Evolutionary conservation across 2,329 filamentous ascomycete genomes (phyloP), one percentile per base, ranked within the genome.

Genomic region (Aspergillus aculeatus): DNA sequence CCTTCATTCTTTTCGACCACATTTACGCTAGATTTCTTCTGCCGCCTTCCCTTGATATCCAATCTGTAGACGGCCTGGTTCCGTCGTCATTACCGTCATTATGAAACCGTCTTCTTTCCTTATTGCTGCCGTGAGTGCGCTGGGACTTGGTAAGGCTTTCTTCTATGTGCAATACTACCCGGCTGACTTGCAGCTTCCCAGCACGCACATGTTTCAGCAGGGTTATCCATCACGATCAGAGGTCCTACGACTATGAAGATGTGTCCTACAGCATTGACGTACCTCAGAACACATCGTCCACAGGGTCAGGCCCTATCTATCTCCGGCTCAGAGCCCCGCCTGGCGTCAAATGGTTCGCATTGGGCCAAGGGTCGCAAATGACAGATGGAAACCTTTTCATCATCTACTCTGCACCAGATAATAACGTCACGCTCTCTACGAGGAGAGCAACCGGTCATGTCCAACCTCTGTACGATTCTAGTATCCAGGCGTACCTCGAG

Each of bases 361-460:
- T 88, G 21, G 86, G 84, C 31, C 83, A 83, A 26, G 86, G 86
- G 51, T 65, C 67, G 0, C 61, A 65, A 49, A 89, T 89, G 86
- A 47, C 70, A 12, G 82, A 79, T 32, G 73, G 85, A 57, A 82
- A 85, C 69, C 85, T 89, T 61, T 87, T 89, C 69, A 64, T 89
- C 68, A 78, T 88, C 65, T 89, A 89, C 72, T 74, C 83, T 51
- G 80, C 86, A 65, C 4, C 64, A 21, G 57, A 50, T 19, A 82
- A 83, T 62, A 88, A 88, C 68, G 78, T 89, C 26, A 89, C 86
- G 1, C 69, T 89, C 54, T 88, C 85, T 62, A 80, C 85, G 2
- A 82, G 87, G 23, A 67, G 71, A 4, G 84, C 81, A 44, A 73
- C 67, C 1, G 78, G 78, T 10, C 77, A 87, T 62, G 61, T 69